Conservation (phyloP, 1,139 yeast genomes). For the Yarrowia galli region DNA sequence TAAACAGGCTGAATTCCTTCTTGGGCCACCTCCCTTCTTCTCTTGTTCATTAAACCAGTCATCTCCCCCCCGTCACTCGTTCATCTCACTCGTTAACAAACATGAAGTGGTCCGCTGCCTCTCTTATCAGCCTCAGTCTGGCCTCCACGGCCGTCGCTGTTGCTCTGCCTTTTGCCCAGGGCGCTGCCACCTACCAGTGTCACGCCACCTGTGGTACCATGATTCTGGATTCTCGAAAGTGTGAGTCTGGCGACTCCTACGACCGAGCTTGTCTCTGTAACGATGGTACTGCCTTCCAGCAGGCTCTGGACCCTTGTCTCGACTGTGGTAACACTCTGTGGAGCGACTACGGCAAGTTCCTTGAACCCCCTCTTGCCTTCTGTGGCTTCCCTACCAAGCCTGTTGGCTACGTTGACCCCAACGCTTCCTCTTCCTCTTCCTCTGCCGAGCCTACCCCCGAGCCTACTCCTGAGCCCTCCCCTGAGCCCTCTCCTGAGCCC, state of each 20-base stretch:
- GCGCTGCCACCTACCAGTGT: slow-evolving; percentile 6
- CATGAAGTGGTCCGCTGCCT: slow-evolving; percentile 1
- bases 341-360: slow-evolving; percentile 33
- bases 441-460: not conserved
- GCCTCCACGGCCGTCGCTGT: slow-evolving; percentile 23
- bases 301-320: slow-evolving; percentile 7
- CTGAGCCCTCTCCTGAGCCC: slow-evolving; percentile 3
- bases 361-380: slow-evolving; percentile 8
- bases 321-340: slow-evolving; percentile 26
- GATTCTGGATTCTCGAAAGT: slow-evolving; percentile 28
- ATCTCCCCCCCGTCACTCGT: not conserved
- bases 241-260: slow-evolving; percentile 15
- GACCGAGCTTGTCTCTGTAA: slow-evolving; percentile 20
- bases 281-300: slow-evolving; percentile 9
- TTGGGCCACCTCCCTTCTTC: not conserved
- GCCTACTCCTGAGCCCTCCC: not conserved
- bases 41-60: not conserved
- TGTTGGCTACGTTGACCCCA: not conserved
- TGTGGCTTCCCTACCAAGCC: not conserved
- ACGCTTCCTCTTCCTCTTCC: not conserved
- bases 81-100: slow-evolving; percentile 7
- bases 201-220: slow-evolving; percentile 33
- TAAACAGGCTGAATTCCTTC: not conserved
- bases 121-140: slow-evolving; percentile 5
- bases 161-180: slow-evolving; percentile 11